Conservation (phyloP, 1,139 yeast species). For the Blastobotrys illinoisensis region DNA sequence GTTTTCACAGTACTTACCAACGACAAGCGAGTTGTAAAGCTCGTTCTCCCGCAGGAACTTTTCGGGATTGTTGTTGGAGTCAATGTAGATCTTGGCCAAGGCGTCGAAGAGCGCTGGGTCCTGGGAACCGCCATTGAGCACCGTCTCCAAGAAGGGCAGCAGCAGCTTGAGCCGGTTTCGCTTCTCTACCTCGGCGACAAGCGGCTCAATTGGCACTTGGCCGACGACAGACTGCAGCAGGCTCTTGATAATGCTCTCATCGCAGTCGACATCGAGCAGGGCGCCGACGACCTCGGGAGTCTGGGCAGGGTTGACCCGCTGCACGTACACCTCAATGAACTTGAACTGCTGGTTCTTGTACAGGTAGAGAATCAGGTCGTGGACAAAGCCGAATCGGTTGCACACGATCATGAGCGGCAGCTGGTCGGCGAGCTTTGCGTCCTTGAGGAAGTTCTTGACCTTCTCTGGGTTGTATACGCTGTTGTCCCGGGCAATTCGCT, state of each 20-base stretch:
- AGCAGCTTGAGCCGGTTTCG: constrained; percentile 88
- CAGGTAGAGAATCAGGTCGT: constrained; percentile 85
- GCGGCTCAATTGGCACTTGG: constrained; percentile 85
- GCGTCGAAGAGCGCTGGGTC: constrained; percentile 93
- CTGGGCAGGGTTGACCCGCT: constrained; percentile 90
- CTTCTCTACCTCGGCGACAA: constrained; percentile 92
- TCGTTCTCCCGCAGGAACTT: constrained; percentile 89
- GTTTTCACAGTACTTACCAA: constrained; percentile 98
- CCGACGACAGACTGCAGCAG: constrained; percentile 84
- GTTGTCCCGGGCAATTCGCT: constrained; percentile 91
- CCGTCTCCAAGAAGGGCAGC: constrained; percentile 88
- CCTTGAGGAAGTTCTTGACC: constrained; percentile 94
- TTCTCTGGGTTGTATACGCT: constrained; percentile 94
- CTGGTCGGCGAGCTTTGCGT: constrained; percentile 89
- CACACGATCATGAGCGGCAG: constrained; percentile 94
- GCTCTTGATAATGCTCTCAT: constrained; percentile 77
- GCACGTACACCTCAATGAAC: constrained; percentile 95
- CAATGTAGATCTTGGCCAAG: constrained; percentile 94
- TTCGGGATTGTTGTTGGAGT: constrained; percentile 95
- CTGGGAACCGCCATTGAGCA: constrained; percentile 78
- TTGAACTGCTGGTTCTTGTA: constrained; percentile 94
- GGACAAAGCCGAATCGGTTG: constrained; percentile 87
- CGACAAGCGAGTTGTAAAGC: constrained; percentile 83
- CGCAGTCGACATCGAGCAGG: constrained; percentile 93
- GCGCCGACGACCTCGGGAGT: constrained; percentile 98